Base-by-base conservation (phyloP, 164 flowering plant species). In the Cinnamomum micranthum region DNA sequence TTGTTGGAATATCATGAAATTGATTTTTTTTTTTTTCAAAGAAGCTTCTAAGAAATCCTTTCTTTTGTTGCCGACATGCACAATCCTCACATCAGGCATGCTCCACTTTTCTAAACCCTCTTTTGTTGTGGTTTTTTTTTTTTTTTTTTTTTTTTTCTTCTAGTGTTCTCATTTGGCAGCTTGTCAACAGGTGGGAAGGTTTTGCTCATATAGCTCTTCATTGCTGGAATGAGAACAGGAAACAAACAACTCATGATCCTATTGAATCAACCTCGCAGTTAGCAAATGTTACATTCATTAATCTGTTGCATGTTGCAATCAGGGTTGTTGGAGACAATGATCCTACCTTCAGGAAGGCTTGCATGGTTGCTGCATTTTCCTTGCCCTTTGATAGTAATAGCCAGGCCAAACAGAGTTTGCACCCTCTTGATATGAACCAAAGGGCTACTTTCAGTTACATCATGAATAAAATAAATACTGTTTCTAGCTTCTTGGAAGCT, bases 101-200 rank as follows among this genome's bases (percentile, higher is more conserved):
- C 60, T 55, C 2, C 47, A 7, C 47, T 41, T 41, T 20, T 55
- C 20, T 55, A 15, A 55, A 14, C 20, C 17, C 60, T 55, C 60
- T 55, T 55, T 55, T 55, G 5, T 20, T 55, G 60, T 55, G n/a
- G 60, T 5, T 1, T 5, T 55, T 55, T 15, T 55, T 6, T 14
- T 55, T 15, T 55, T 6, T 14, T 55, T 5, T 1, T 5, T 55
- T 55, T 15, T 55, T 6, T 14, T 55, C 20, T 3, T 62, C 58
- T 66, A 17, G 65, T 20, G 15, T 76, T 27, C 69, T 59, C 60
- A 67, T 74, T 58, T 22, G 17, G 12, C 66, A 50, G 25, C 65
- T 66, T 74, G 51, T 67, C 19, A 33, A 20, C 87, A 91, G 96
- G 85, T 91, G 96, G 93, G 93, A 87, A 77, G 96, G 96, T 25